phyloP scores from a whole-genome alignment of 75 land plant species.

The Adiantum capillusveneris region DNA sequence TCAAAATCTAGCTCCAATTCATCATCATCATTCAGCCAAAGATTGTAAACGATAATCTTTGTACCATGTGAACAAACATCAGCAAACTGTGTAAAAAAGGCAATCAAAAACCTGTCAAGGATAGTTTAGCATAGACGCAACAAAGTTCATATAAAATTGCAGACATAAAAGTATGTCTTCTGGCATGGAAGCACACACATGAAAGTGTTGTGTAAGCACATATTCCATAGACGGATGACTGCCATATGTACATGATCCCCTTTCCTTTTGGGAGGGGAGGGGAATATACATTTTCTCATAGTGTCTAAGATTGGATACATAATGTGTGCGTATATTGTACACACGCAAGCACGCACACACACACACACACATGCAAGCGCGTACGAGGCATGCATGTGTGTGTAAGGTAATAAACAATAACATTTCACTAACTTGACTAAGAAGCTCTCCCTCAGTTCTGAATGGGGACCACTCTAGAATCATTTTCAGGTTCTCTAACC shows the following conservation, averaged over 20 bases:
- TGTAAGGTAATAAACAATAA: no score
- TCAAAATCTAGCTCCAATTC: conserved; percentile 83
- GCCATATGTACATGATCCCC: no score
- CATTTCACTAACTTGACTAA: conserved; percentile 30
- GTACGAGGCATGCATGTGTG: no score
- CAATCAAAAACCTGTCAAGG: background rate
- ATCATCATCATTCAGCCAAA: conserved; percentile 78
- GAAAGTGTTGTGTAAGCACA: background rate
- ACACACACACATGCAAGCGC: no score
- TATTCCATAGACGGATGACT: no score
- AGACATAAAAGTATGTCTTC: background rate
- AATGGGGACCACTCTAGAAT: conserved; percentile 64
- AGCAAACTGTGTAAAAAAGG: conserved; percentile 49
- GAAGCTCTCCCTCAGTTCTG: conserved; percentile 32
- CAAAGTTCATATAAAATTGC: background rate
- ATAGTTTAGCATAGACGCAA: background rate
- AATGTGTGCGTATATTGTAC: background rate
- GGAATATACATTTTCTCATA: no score
- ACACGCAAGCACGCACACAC: no score
- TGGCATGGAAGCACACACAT: no score
- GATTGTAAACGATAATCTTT: conserved; percentile 70
- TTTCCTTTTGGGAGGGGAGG: no score
- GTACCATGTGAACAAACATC: conserved; percentile 85
- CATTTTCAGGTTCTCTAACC: conserved; percentile 36
- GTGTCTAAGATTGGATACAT: no score